phyloP scores from a whole-genome alignment of 441 rosid species.

The Dalechampia spathulata region DNA sequence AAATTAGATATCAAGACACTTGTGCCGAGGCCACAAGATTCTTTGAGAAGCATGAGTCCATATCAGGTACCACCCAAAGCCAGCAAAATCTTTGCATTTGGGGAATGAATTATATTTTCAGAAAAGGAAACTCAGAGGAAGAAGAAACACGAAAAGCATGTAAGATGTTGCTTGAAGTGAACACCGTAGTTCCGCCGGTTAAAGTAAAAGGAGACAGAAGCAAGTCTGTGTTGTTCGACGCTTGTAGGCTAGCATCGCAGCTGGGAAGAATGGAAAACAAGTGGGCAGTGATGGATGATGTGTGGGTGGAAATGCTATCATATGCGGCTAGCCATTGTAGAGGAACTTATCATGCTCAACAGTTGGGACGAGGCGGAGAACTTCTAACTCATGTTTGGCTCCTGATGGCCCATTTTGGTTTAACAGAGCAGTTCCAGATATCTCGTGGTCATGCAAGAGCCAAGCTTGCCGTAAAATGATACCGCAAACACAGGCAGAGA shows the following conservation, averaged over 20 bases:
- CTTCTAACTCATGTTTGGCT: constrained; percentile 35
- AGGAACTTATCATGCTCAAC: constrained; percentile 26
- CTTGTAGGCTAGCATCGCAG: constrained; percentile 14
- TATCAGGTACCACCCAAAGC: background rate
- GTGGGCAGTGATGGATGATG: constrained; percentile 20
- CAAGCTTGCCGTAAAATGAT: constrained; percentile 9
- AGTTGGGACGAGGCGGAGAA: constrained; percentile 31
- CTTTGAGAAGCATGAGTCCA: constrained; percentile 14
- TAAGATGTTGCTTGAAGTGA: constrained; percentile 16
- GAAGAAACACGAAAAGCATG: constrained; percentile 3
- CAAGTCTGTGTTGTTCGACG: constrained; percentile 31
- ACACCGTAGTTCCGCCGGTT: constrained; percentile 12
- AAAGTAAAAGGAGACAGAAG: constrained; percentile 27
- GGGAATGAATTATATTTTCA: background rate
- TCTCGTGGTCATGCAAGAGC: constrained; percentile 30
- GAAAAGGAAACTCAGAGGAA: background rate
- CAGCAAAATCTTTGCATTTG: background rate
- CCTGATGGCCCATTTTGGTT: constrained; percentile 32
- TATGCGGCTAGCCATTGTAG: constrained; percentile 24
- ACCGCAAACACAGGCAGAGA: too few species aligned
- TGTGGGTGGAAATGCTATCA: constrained; percentile 30
- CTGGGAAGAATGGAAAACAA: constrained; percentile 5
- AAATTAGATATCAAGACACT: constrained; percentile 26
- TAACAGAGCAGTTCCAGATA: constrained; percentile 28
- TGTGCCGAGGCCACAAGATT: constrained; percentile 13